Conservation (phyloP, 2,329 filamentous ascomycete species). For the Pseudopithomyces maydicus region DNA sequence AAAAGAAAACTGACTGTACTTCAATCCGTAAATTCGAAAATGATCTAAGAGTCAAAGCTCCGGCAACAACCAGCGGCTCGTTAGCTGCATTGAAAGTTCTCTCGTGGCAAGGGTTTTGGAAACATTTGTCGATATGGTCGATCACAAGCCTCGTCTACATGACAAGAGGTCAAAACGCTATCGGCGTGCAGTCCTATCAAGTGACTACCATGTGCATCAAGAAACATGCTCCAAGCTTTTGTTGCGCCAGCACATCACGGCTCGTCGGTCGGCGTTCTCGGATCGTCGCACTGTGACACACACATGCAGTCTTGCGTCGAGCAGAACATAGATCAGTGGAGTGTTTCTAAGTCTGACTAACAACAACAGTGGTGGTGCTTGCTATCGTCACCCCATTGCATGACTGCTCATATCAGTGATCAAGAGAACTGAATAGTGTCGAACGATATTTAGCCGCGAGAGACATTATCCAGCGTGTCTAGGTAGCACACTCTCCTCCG, state of each 20-base stretch:
- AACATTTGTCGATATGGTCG: neutral
- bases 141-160: neutral
- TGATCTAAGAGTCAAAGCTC: neutral
- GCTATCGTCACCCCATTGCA: neutral
- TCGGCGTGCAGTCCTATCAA: neutral
- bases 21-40: neutral
- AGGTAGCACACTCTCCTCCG: neutral
- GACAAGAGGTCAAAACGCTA: neutral
- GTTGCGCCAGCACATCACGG: constrained; percentile 4
- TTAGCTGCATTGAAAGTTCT: neutral
- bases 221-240: neutral
- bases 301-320: neutral
- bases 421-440: too few species aligned
- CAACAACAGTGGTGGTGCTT: neutral
- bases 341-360: too few species aligned
- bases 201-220: neutral
- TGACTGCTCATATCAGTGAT: neutral
- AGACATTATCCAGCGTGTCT: too few species aligned
- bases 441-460: too few species aligned
- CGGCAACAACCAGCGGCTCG: neutral
- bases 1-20: neutral
- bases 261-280: constrained; percentile 7
- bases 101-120: neutral
- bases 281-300: constrained; percentile 3
- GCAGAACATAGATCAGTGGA: neutral